A percentile compares a stretch with the other conserved stretches of the same genome.
Conservation (phyloP, 805 yeast genomes). For the Pichia ethanolica region DNA sequence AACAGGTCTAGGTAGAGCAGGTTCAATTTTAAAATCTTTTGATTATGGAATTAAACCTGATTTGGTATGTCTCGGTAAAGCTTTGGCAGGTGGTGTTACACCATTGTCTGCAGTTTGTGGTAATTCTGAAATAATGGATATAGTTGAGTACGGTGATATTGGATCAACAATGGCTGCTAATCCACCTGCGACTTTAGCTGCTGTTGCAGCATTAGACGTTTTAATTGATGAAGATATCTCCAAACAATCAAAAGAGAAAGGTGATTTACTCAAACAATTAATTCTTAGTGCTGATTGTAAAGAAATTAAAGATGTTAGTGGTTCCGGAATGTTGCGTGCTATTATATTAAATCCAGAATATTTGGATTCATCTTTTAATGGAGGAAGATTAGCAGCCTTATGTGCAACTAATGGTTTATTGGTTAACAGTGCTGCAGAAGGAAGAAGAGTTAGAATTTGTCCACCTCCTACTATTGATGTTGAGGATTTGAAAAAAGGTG, state of each 20-base stretch:
- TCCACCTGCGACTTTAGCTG: slow-evolving; percentile 26
- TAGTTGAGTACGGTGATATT: slow-evolving; percentile 17
- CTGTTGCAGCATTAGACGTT: slow-evolving; percentile 24
- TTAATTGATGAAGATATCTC: slow-evolving; percentile 20
- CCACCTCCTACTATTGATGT: slow-evolving; percentile 23
- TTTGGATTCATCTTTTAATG: slow-evolving; percentile 12
- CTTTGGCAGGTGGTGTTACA: slow-evolving; percentile 21
- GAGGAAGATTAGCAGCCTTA: slow-evolving; percentile 16
- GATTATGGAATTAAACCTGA: slow-evolving; percentile 21
- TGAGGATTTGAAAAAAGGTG: slow-evolving; percentile 16
- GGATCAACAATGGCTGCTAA: slow-evolving; percentile 27
- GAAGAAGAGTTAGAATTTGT: slow-evolving; percentile 21
- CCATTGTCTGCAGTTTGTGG: slow-evolving; percentile 24
- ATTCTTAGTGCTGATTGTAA: slow-evolving; percentile 12
- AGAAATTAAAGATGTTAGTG: slow-evolving; percentile 15
- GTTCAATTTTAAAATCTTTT: slow-evolving; percentile 15
- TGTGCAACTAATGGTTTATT: slow-evolving; percentile 21
- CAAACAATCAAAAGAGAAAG: slow-evolving; percentile 15
- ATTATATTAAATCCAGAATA: slow-evolving; percentile 13
- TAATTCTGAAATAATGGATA: slow-evolving; percentile 17
- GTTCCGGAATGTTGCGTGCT: slow-evolving; percentile 21
- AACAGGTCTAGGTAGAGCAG: slow-evolving; percentile 25
- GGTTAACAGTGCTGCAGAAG: slow-evolving; percentile 17
- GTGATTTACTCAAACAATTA: slow-evolving; percentile 14
- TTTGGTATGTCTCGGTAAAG: slow-evolving; percentile 24